A percentile compares a stretch with the other conserved stretches of the same genome.
Conservation (phyloP, 441 rosid genomes). For the Iberis amara region DNA sequence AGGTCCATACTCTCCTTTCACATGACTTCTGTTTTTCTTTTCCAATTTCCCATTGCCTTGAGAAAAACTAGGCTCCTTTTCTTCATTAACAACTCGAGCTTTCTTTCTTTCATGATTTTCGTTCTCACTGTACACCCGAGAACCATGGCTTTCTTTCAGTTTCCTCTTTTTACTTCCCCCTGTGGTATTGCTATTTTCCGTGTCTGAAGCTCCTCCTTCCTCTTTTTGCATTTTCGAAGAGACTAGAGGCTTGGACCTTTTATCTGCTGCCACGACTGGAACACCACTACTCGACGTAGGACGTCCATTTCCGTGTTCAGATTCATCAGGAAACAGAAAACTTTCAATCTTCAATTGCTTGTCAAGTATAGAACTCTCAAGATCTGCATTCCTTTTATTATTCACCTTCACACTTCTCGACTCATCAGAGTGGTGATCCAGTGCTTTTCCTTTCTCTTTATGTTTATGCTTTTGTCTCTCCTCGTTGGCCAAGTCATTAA, state of each 20-base stretch:
- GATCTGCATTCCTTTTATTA: slow-evolving; percentile 50
- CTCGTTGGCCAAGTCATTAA: slow-evolving; percentile 31
- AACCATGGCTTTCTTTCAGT: slow-evolving; percentile 40
- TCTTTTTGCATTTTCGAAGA: slow-evolving; percentile 44
- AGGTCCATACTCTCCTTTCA: slow-evolving; percentile 51
- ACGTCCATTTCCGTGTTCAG: slow-evolving; percentile 46
- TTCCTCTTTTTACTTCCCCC: slow-evolving; percentile 56
- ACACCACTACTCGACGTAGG: slow-evolving; percentile 47
- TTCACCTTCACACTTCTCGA: slow-evolving; percentile 47
- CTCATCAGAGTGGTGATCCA: slow-evolving; percentile 46
- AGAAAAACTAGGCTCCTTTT: slow-evolving; percentile 56
- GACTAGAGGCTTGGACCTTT: slow-evolving; percentile 35
- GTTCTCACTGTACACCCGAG: slow-evolving; percentile 41
- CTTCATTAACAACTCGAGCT: slow-evolving; percentile 47
- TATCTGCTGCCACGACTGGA: slow-evolving; percentile 37
- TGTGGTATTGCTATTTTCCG: slow-evolving; percentile 40
- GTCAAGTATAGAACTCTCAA: slow-evolving; percentile 40
- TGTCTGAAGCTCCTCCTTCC: slow-evolving; percentile 44
- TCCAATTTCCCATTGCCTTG: slow-evolving; percentile 50
- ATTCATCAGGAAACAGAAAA: slow-evolving; percentile 38
- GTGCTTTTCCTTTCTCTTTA: slow-evolving; percentile 57
- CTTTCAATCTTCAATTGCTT: slow-evolving; percentile 65
- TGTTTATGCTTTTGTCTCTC: slow-evolving; percentile 52
- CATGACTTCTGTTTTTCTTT: slow-evolving; percentile 47
- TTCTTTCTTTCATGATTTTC: slow-evolving; percentile 57